These are phyloP conservation scores for Noccaea bulbosa DNA, from an alignment of 345 rosid species.

Conservation along the genomic window DNA sequence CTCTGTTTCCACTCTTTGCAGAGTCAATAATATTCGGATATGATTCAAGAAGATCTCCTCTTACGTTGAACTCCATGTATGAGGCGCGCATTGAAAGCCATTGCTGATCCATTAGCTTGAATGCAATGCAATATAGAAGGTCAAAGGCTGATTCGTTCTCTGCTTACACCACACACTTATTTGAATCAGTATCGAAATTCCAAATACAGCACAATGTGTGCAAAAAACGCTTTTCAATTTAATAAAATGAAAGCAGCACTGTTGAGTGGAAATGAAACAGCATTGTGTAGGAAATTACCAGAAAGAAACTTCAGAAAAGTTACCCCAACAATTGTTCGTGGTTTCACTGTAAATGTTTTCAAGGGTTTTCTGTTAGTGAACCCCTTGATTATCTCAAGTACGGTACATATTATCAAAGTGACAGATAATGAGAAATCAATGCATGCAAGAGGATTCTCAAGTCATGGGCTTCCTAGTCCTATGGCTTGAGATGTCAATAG, in stretches of 20 bases:
- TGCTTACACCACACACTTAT: slow-evolving; percentile 35
- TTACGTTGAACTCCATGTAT: slow-evolving; percentile 98
- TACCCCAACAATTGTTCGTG: slow-evolving; percentile 79
- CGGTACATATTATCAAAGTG: neutral
- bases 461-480: neutral
- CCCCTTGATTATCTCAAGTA: neutral
- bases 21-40: neutral
- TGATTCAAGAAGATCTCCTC: slow-evolving; percentile 8
- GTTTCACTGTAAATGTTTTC: slow-evolving; percentile 69
- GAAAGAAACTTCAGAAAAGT: slow-evolving; percentile 86
- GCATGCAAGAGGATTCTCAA: neutral
- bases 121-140: slow-evolving; percentile 91
- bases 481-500: slow-evolving; percentile 1
- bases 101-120: slow-evolving; percentile 95
- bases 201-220: slow-evolving; percentile 1
- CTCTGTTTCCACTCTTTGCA: neutral
- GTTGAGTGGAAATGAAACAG: neutral
- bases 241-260: slow-evolving; percentile 3
- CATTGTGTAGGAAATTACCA: slow-evolving; percentile 52
- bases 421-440: too few species aligned
- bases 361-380: slow-evolving; percentile 40
- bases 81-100: slow-evolving; percentile 98
- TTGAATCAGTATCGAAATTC: neutral
- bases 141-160: slow-evolving; percentile 95
- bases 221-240: neutral